A percentile compares a stretch with the other conserved stretches of the same genome.
Conservation (phyloP, 768 basidiomycete species). For the Lanmaoa rubissima region DNA sequence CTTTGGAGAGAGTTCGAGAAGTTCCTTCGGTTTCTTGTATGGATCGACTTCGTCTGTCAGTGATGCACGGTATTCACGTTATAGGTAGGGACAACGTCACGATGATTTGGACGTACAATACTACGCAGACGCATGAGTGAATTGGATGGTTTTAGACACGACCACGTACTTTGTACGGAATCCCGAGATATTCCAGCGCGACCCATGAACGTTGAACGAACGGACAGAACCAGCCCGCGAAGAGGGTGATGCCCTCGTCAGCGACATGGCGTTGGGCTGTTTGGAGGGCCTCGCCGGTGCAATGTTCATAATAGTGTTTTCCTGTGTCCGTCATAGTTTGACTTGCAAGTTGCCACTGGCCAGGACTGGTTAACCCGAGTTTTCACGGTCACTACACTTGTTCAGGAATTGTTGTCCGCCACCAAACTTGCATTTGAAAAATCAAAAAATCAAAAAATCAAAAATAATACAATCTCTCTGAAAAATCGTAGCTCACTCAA, state of each 20-base stretch:
- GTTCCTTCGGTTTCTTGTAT: slow-evolving; percentile 76
- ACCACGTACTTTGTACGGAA: slow-evolving; percentile 62
- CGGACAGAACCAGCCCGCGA: slow-evolving; percentile 73
- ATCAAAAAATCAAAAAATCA: too few species aligned
- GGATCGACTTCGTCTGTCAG: slow-evolving; percentile 73
- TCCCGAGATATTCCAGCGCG: slow-evolving; percentile 63
- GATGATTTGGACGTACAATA: slow-evolving; percentile 35
- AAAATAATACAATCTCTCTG: too few species aligned
- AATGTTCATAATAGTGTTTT: slow-evolving; percentile 39
- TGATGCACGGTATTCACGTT: background rate
- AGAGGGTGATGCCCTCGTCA: slow-evolving; percentile 59
- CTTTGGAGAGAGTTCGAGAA: slow-evolving; percentile 80
- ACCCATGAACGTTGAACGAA: slow-evolving; percentile 85
- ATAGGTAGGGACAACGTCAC: background rate
- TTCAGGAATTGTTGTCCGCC: too few species aligned
- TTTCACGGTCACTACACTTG: too few species aligned
- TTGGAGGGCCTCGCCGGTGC: slow-evolving; percentile 51
- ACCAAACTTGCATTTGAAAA: too few species aligned
- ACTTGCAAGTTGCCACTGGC: too few species aligned
- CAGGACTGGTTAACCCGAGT: too few species aligned
- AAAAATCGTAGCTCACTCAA: too few species aligned
- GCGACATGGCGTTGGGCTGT: slow-evolving; percentile 51
- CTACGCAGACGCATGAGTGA: slow-evolving; percentile 17
- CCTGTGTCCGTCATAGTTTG: slow-evolving; percentile 35
- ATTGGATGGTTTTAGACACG: background rate